Evolutionary conservation across 306 rosid genomes (phyloP).

Genomic region (Cucurbita pepo): DNA sequence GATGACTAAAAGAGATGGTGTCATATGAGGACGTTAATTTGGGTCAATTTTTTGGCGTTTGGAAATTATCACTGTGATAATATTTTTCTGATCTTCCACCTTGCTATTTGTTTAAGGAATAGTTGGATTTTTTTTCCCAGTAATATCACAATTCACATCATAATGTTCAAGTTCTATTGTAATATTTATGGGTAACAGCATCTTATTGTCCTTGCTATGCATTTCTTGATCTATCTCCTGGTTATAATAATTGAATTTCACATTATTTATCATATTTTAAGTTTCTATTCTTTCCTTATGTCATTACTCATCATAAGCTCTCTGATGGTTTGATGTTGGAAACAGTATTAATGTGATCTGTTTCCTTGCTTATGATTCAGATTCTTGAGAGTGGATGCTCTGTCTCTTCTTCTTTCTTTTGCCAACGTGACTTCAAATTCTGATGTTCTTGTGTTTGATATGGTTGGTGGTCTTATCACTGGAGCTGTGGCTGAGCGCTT

Average conservation of each 20-base stretch:
- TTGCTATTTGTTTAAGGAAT: not conserved
- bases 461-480: constrained; percentile 83
- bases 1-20: not conserved
- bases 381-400: constrained; percentile 70
- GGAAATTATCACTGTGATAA: not conserved
- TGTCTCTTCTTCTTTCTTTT: constrained; percentile 78
- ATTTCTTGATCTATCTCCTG: not conserved
- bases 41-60: not conserved
- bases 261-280: not conserved
- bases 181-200: not conserved
- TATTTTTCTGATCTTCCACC: not conserved
- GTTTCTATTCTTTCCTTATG: not conserved
- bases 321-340: not conserved
- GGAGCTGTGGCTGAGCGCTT: constrained; percentile 93
- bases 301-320: not conserved
- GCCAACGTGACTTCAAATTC: constrained; percentile 77
- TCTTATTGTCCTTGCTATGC: not conserved
- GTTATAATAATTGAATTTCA: not conserved
- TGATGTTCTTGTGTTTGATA: constrained; percentile 70
- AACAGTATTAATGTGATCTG: not conserved
- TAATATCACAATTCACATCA: not conserved
- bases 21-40: not conserved
- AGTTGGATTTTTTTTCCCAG: not conserved
- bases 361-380: constrained; percentile 27
- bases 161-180: not conserved